Conservation (phyloP, 306 rosid genomes). For the Purshia tridentata region DNA sequence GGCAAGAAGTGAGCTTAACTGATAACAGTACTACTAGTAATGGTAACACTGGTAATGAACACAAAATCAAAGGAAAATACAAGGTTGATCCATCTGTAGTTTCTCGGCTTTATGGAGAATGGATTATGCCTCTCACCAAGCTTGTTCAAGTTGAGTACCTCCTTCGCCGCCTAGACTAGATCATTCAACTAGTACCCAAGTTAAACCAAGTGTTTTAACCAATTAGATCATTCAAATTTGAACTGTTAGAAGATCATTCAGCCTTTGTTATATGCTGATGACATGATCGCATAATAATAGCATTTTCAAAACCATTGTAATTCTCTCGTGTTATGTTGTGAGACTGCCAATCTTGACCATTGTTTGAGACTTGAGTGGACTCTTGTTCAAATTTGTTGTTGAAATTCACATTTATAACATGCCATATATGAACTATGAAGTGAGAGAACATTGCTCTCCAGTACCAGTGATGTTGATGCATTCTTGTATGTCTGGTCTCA, state of each 20-base stretch:
- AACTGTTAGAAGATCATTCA: not conserved
- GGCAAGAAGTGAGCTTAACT: conserved; percentile 54
- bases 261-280: not conserved
- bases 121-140: conserved; percentile 91
- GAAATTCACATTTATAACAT: no score
- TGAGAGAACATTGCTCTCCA: no score
- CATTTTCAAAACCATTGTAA: no score
- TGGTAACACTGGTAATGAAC: not conserved
- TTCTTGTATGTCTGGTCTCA: not conserved
- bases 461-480: not conserved
- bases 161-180: conserved; percentile 54
- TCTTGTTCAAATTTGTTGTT: no score
- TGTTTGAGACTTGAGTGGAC: no score
- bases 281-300: not conserved
- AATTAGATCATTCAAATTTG: not conserved
- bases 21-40: not conserved
- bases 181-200: no score
- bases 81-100: conserved; percentile 66
- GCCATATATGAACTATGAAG: no score
- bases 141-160: conserved; percentile 84
- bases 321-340: no score
- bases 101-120: conserved; percentile 55
- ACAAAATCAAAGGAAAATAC: not conserved
- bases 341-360: no score
- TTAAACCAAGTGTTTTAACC: no score